Base-by-base conservation (phyloP, 371 early-diverging fungal genomes). In the Umbelopsis sp. region DNA sequence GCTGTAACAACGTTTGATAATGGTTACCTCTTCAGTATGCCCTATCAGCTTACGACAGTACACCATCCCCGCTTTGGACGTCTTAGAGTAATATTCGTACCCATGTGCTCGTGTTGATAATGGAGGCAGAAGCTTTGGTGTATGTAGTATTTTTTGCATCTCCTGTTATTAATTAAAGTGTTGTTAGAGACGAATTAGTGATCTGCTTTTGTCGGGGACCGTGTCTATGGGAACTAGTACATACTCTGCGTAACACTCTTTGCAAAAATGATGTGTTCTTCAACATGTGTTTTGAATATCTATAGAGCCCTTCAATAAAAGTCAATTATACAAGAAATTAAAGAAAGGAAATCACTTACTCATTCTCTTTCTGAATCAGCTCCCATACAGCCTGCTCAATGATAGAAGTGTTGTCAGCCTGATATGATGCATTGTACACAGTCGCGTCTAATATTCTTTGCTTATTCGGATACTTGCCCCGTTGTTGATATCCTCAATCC, bases 21-120 rank as follows among this genome's bases (percentile, higher is more conserved):
- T 37, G 41, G 20, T 70, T 79, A 83, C 86, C 78, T 87, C 87
- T 16, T 72, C 74, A 11, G 84, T 75, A 68, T 80, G 69, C 16
- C 77, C 77, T 18, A 84, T 68, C 25, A 75, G 79, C 52, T 81
- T 82, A 57, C 90, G 77, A 46, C 86, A 82, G 66, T 89, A 89
- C 16, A 87, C 73, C 77, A 83, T 80, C 11, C 90, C 90, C 70
- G 82, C 76, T 1, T 80, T 66, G 41, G 85, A 85, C 18, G 83
- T 83, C n/a, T 79, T 80, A 9, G 87, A 83, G 63, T 88, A 89
- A 67, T 88, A 89, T 38, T 89, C 90, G 25, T 83, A 89, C 18
- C 87, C 90, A 64, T 84, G 72, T 0, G 83, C 81, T 4, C 76
- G 65, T 11, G 87, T 87, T 29, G 81, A 83, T 38, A 89, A 64